A percentile compares a stretch with the other conserved stretches of the same genome.
phyloP scores from a whole-genome alignment of 257 asterid species.

The Petrea volubilis region DNA sequence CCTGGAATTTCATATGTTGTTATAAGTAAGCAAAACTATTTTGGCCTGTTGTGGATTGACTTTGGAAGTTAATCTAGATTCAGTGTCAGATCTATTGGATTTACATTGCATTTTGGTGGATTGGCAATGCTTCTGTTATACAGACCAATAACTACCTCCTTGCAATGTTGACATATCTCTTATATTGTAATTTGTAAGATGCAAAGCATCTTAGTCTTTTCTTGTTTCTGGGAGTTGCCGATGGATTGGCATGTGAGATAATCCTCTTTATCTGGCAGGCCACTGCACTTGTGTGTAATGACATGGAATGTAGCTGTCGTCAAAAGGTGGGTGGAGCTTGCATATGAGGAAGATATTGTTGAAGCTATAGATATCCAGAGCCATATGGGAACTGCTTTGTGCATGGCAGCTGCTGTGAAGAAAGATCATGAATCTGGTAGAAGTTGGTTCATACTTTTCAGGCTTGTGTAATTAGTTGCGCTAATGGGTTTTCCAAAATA shows the following conservation, averaged over 20 bases:
- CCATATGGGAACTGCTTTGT: slow-evolving; percentile 87
- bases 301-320: slow-evolving; percentile 96
- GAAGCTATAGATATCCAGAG: slow-evolving; percentile 88
- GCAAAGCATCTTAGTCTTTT: neutral
- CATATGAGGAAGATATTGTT: slow-evolving; percentile 68
- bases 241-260: slow-evolving; percentile 26
- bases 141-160: neutral
- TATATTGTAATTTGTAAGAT: slow-evolving; percentile 4
- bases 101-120: neutral
- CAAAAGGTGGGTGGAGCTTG: slow-evolving; percentile 90
- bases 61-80: neutral
- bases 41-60: slow-evolving; percentile 11
- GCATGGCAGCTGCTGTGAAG: slow-evolving; percentile 95
- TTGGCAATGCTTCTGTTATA: neutral
- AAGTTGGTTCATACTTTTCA: slow-evolving; percentile 14
- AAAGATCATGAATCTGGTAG: slow-evolving; percentile 92
- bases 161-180: neutral
- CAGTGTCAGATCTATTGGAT: neutral
- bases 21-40: slow-evolving; percentile 14
- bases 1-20: neutral
- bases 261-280: slow-evolving; percentile 56
- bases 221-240: slow-evolving; percentile 12
- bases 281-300: slow-evolving; percentile 83
- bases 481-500: slow-evolving; percentile 20
- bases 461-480: slow-evolving; percentile 1